Evolutionary conservation across 192 early-diverging fungal genomes (phyloP).

Genomic region (Umbelopsis vinacea): DNA sequence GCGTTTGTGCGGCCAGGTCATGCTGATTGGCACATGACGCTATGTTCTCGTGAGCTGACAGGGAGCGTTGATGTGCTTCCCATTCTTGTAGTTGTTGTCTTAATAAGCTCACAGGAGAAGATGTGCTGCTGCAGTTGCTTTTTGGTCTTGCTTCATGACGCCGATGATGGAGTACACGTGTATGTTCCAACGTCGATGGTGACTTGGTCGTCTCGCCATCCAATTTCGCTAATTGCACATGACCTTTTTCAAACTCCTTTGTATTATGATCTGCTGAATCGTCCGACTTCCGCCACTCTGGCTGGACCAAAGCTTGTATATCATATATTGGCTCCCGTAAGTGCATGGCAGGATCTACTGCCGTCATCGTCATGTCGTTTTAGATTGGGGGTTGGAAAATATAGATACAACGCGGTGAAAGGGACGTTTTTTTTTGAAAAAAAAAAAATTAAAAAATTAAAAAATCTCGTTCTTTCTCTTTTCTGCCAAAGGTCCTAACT

Average conservation of each 20-base stretch:
- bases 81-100: conserved; percentile 17
- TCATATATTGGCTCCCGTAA: background rate
- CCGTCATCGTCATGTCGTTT: background rate
- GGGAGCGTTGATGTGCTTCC: background rate
- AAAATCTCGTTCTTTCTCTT: too few relatives aligned
- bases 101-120: conserved; percentile 11
- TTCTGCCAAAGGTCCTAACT: too few relatives aligned
- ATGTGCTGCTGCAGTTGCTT: background rate
- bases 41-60: conserved; percentile 21
- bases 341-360: conserved; percentile 3
- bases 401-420: too few relatives aligned
- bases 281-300: conserved; percentile 22
- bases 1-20: conserved; percentile 23
- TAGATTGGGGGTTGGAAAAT: too few relatives aligned
- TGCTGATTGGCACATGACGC: conserved; percentile 17
- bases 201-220: background rate
- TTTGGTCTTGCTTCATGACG: background rate
- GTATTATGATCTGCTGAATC: conserved; percentile 22
- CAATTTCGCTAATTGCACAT: conserved; percentile 20
- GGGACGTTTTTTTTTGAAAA: too few relatives aligned
- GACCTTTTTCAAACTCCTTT: conserved; percentile 24
- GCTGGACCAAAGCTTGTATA: background rate
- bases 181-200: conserved; percentile 5
- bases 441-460: too few relatives aligned
- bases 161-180: background rate